Evolutionary conservation across 169 alveolate species (phyloP).

Genomic region (Sarcocystis neurona): DNA sequence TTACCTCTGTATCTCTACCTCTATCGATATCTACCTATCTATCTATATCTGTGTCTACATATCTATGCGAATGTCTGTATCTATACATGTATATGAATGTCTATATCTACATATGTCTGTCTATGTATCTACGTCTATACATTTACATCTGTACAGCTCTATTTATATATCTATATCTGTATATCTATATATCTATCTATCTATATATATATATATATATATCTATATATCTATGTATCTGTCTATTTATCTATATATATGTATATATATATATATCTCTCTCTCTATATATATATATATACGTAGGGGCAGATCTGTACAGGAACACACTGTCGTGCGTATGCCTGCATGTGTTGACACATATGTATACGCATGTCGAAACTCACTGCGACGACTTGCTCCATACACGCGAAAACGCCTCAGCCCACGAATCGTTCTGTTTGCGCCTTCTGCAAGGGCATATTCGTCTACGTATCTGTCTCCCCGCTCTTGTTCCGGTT

Average conservation of each 20-base stretch:
- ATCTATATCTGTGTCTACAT: no score
- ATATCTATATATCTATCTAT: background rate
- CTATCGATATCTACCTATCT: no score
- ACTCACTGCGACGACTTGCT: background rate
- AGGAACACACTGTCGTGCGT: background rate
- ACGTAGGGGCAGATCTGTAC: background rate
- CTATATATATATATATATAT: background rate
- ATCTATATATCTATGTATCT: background rate
- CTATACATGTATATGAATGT: background rate
- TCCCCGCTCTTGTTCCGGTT: background rate
- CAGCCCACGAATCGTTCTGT: conserved; percentile 23
- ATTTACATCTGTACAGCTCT: background rate
- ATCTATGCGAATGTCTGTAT: background rate
- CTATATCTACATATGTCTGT: background rate
- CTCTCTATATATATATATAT: background rate
- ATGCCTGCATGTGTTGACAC: background rate
- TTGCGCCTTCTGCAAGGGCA: conserved; percentile 18
- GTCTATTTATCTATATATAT: background rate
- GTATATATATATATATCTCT: background rate
- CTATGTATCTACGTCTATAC: background rate
- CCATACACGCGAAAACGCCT: conserved; percentile 22
- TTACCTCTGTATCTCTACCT: no score
- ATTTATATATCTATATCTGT: no score
- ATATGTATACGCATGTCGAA: background rate
- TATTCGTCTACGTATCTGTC: background rate